Base-by-base conservation (phyloP, 2,329 filamentous ascomycete genomes). In the Dichotomopilus funicola region DNA sequence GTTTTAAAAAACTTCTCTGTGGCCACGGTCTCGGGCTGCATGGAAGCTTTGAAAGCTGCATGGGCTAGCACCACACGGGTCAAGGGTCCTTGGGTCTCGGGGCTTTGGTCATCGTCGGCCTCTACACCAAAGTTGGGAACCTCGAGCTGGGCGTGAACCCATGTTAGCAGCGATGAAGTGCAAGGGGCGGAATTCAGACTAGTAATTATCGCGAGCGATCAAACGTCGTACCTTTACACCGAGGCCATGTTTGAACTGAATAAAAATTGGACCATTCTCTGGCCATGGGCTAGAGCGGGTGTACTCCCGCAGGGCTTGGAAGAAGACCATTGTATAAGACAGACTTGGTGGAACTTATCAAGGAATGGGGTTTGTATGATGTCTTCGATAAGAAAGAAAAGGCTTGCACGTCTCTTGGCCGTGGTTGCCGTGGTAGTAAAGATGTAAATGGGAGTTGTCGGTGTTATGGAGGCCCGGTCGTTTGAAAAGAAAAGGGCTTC, bases 61-160 rank as follows among this genome's bases (percentile, higher is more conserved):
- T 59, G 54, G 33, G 57, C 51, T 6, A 46, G 45, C 8, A 49
- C 34, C 12, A 59, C 51, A 10, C 51, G 54, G 1, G 44, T 44
- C 38, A 49, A 12, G 8, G 49, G 33, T 33, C 41, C 40, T 34
- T 42, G 43, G 33, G 41, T 2, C 19, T 37, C 44, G 12, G 31
- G 12, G 9, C 2, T 27, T 3, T 35, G 19, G 9, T 46, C 49
- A 35, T 2, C 10, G 12, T 4, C 38, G 9, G 13, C 33, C 7
- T 6, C 19, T 2, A 57, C 46, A 1, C 45, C 49, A 40, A 57
- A 59, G 42, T 55, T 49, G 45, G 52, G 55, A 9, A 59, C 36
- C 10, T 53, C 49, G 31, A 59, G 52, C 55, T 59, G 38, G 12
- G 11, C 7, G 10, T n/a, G 9, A 19, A 4, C 27, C 3, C 2